Percentiles rank a stretch among this genome's conserved stretches.
phyloP scores from a whole-genome alignment of 768 basidiomycete genomes.

The Termitomyces sp. region DNA sequence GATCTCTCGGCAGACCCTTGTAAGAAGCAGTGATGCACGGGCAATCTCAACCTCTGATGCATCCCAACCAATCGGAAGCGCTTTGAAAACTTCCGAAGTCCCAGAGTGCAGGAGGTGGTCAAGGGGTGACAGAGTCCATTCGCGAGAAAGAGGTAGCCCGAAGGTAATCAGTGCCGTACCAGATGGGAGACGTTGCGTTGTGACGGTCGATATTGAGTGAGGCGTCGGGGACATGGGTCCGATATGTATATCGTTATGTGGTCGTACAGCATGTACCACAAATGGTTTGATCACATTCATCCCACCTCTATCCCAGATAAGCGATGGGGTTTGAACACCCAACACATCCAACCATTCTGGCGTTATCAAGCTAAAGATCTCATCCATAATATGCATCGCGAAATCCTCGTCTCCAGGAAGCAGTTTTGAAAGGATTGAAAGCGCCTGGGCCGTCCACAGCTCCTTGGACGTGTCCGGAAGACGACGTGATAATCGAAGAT shows the following conservation, averaged over 20 bases:
- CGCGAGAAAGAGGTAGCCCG: slow-evolving; percentile 46
- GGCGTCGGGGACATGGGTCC: slow-evolving; percentile 50
- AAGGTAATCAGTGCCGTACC: slow-evolving; percentile 20
- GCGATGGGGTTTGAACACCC: slow-evolving; percentile 31
- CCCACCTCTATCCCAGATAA: slow-evolving; percentile 51
- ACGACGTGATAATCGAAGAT: slow-evolving; percentile 55
- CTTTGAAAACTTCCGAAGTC: slow-evolving; percentile 61
- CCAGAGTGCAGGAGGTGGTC: slow-evolving; percentile 81
- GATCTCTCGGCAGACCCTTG: slow-evolving; percentile 44
- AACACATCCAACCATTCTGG: slow-evolving; percentile 36
- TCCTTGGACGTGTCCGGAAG: slow-evolving; percentile 54
- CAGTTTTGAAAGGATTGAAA: slow-evolving; percentile 49
- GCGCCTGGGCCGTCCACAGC: slow-evolving; percentile 66
- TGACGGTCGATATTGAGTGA: slow-evolving; percentile 50
- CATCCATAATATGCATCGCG: slow-evolving; percentile 40
- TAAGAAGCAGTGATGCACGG: slow-evolving; percentile 64
- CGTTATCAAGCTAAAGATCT: slow-evolving; percentile 34
- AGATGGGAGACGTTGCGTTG: slow-evolving; percentile 50
- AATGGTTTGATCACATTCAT: slow-evolving; percentile 57
- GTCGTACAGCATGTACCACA: slow-evolving; percentile 43
- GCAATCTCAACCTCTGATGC: slow-evolving; percentile 77
- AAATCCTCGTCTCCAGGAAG: slow-evolving; percentile 75
- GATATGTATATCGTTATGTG: slow-evolving; percentile 38
- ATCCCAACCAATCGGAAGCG: slow-evolving; percentile 69
- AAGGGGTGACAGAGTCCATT: slow-evolving; percentile 70